Base-by-base conservation (phyloP, 768 basidiomycete species). In the Kwoniella bestiolae region DNA sequence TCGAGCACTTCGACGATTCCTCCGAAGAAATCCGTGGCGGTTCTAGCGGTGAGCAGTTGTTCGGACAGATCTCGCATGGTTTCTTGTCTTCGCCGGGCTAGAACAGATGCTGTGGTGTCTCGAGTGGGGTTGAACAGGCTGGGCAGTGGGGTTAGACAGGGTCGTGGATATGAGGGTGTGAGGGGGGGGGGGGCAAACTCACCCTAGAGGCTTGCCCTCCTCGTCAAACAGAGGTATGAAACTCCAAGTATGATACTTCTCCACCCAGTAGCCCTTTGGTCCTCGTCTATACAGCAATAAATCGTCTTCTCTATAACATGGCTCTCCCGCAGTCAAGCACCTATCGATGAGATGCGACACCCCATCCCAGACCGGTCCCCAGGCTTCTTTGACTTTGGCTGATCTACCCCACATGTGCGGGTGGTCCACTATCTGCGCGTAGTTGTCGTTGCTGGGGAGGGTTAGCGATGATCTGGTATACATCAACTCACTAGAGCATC, bases 401-500 rank as follows among this genome's bases (percentile, higher is more conserved):
- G 65, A 63, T 25, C 50, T 52, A 8, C 65, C 69, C 21, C 51
- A 70, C 61, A 67, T 59, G 21, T 16, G 44, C 11, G 69, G 69
- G 26, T 70, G 69, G 31, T 70, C 58, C 5, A 70, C 69, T 31
- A 67, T 67, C 7, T 35, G 44, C 26, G 65, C 49, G 41, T 70
- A 70, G 28, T 63, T 38, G 23, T 70, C 49, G 46, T 70, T 70
- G 38, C 69, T 70, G 29, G 14, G 21, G 23, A 38, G 32, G 26
- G 23, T 31, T n/a, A n/a, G 21, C n/a, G 41, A 16, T 28, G 28
- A 49, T 18, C 18, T 9, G 34, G 35, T n/a, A 23, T 5, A 49
- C 23, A 23, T 46, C n/a, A 7, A 67, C 69, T 70, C 58, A 70
- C 69, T 76, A 76, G n/a, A 76, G 14, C 68, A 73, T 65, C 28